These are phyloP conservation scores for Ascochyta koolunga DNA, from an alignment of 2,329 filamentous ascomycete genomes.

Conservation along the genomic window DNA sequence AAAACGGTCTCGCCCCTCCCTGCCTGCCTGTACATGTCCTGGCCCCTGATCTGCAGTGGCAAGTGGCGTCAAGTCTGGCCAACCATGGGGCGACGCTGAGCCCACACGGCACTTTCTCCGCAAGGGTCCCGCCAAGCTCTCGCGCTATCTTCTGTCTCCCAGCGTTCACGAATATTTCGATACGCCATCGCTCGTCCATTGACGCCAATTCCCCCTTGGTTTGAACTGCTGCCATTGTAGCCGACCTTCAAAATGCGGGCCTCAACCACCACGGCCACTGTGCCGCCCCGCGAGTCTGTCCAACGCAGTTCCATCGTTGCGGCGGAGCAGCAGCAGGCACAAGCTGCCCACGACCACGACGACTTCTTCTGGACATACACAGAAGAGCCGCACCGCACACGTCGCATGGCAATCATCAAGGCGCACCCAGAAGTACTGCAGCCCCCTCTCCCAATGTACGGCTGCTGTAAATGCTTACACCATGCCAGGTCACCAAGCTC, in stretches of 20 bases:
- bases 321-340: slow-evolving; percentile 22
- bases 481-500: slow-evolving; percentile 82
- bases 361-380: slow-evolving; percentile 99
- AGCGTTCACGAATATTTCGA: slow-evolving; percentile 3
- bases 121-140: slow-evolving; percentile 6
- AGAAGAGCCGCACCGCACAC: slow-evolving; percentile 92
- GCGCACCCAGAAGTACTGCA: slow-evolving; percentile 88
- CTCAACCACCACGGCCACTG: slow-evolving; percentile 45
- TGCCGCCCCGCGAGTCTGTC: slow-evolving; percentile 31
- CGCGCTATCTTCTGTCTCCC: not conserved
- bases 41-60: slow-evolving; percentile 13
- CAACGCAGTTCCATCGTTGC: slow-evolving; percentile 32
- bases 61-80: slow-evolving; percentile 6
- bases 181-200: not conserved
- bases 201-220: not conserved
- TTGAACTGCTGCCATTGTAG: not conserved
- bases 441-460: not conserved
- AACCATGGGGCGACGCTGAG: slow-evolving; percentile 6
- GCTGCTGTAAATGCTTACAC: slow-evolving; percentile 11
- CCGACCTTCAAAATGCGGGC: slow-evolving; percentile 37
- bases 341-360: slow-evolving; percentile 46
- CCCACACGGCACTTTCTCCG: slow-evolving; percentile 10
- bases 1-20: not conserved
- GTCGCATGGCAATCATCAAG: slow-evolving; percentile 94
- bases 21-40: not conserved